These are phyloP conservation scores for Flaveria floridana DNA, from an alignment of 140 eudicot species.

Conservation along the genomic window DNA sequence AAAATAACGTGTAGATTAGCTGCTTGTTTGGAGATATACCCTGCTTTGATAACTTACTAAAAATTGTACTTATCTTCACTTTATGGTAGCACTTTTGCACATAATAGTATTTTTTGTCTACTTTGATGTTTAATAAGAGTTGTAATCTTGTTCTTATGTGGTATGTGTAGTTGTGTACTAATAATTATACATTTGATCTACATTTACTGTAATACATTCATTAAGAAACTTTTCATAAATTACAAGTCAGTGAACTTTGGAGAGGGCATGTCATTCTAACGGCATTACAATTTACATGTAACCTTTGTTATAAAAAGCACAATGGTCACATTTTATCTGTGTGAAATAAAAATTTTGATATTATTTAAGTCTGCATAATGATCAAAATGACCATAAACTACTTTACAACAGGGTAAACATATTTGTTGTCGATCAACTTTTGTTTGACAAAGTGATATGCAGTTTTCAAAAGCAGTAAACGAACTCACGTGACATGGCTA, in stretches of 20 bases:
- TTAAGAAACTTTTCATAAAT: neutral
- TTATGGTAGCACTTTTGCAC: neutral
- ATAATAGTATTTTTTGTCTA: neutral
- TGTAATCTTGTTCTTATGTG: neutral
- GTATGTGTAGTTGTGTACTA: neutral
- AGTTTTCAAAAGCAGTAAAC: neutral
- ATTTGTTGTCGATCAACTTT: neutral
- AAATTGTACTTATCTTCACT: neutral
- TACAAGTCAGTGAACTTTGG: neutral
- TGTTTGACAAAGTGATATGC: neutral
- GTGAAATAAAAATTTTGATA: neutral
- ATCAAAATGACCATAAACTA: neutral
- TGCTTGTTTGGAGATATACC: constrained; percentile 4
- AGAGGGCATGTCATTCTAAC: neutral
- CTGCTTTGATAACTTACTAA: neutral
- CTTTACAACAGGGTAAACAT: neutral
- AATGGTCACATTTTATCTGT: neutral
- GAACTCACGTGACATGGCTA: neutral
- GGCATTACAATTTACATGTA: neutral
- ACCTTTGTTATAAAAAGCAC: neutral
- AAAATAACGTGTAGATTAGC: constrained; percentile 4
- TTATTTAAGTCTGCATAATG: neutral
- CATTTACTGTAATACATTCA: neutral
- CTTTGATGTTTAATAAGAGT: constrained; percentile 7
- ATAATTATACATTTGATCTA: neutral